Percentiles rank a stretch among this genome's conserved stretches.
These are phyloP conservation scores for Backusella tarrabulga DNA, from an alignment of 192 early-diverging fungal genomes.

Conservation along the genomic window DNA sequence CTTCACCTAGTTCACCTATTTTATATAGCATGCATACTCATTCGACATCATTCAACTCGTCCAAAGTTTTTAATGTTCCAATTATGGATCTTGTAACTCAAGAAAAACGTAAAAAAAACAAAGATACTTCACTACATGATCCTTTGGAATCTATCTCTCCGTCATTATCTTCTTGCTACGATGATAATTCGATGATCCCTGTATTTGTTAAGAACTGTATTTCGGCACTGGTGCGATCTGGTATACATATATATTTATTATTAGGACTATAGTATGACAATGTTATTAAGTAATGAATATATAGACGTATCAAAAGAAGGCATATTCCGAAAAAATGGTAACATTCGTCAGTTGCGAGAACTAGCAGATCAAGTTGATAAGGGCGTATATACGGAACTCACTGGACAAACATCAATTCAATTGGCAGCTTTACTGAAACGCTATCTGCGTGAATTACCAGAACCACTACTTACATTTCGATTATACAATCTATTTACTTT, in stretches of 20 bases:
- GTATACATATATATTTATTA: conserved; percentile 36
- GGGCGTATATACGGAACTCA: conserved; percentile 56
- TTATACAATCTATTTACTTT: conserved; percentile 77
- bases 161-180: conserved; percentile 40
- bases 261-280: conserved; percentile 14
- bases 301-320: conserved; percentile 87
- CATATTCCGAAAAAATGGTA: conserved; percentile 98
- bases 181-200: conserved; percentile 71
- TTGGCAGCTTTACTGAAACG: conserved; percentile 95
- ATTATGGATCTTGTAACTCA: background rate
- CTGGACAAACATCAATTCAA: conserved; percentile 73
- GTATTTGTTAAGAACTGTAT: conserved; percentile 82
- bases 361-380: conserved; percentile 73
- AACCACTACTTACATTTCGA: conserved; percentile 90
- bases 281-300: background rate
- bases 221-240: conserved; percentile 66
- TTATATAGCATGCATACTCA: background rate
- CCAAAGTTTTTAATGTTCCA: conserved; percentile 11
- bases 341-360: conserved; percentile 89
- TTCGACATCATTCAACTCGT: background rate
- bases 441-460: conserved; percentile 95
- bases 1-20: background rate
- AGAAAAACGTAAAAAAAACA: background rate
- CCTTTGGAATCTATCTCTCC: background rate
- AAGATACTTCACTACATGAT: background rate